Conservation (phyloP, 176 grass and related monocot genomes). For the Oryza coarctata region DNA sequence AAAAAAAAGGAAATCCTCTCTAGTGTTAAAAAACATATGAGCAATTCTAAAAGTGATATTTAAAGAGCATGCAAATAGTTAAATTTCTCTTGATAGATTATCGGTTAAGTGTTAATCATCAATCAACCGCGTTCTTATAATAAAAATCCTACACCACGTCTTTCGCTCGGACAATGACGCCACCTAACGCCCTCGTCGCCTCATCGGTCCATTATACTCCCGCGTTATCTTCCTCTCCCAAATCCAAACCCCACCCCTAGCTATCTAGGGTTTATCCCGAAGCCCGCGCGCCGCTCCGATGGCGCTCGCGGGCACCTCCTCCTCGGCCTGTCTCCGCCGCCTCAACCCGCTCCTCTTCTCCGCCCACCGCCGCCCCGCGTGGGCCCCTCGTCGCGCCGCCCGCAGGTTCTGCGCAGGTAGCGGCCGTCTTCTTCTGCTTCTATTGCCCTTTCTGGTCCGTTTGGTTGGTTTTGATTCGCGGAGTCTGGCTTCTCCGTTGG, state of each 20-base stretch:
- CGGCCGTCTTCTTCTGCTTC: background rate
- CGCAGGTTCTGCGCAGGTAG: slow-evolving; percentile 74
- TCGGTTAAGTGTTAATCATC: no score
- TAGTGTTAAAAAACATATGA: no score
- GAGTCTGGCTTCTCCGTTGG: background rate
- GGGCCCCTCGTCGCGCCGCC: slow-evolving; percentile 37
- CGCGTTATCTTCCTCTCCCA: slow-evolving; percentile 62
- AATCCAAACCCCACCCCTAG: slow-evolving; percentile 29
- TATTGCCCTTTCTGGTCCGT: background rate
- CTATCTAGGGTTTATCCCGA: slow-evolving; percentile 48
- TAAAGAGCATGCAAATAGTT: no score
- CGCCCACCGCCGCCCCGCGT: slow-evolving; percentile 33
- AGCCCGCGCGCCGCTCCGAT: slow-evolving; percentile 42
- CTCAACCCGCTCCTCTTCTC: slow-evolving; percentile 66
- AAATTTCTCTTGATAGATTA: no score
- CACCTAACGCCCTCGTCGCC: no score
- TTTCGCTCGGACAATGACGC: no score
- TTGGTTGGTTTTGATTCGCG: background rate
- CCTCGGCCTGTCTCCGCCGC: slow-evolving; percentile 53
- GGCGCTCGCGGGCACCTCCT: slow-evolving; percentile 59
- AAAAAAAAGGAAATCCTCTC: no score
- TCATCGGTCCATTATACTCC: background rate
- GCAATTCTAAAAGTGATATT: no score
- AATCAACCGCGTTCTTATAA: no score
- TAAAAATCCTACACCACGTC: no score